A percentile compares a stretch with the other conserved stretches of the same genome.
Evolutionary conservation across 805 yeast species (phyloP).

Genomic region (Candida boleticola): DNA sequence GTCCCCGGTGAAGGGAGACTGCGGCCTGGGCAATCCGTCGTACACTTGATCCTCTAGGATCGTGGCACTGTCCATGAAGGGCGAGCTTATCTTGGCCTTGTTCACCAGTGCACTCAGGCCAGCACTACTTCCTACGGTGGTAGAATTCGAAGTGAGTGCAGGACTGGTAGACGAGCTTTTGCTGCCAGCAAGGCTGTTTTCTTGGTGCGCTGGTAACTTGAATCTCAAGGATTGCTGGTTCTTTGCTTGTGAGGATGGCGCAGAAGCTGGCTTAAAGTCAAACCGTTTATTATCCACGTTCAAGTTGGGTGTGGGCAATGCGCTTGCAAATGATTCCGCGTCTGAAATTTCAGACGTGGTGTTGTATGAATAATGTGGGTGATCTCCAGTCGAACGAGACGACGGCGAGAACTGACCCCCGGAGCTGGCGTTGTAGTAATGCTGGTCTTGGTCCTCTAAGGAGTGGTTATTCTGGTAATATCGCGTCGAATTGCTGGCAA

Average conservation of each 20-base stretch:
- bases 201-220: constrained; percentile 23
- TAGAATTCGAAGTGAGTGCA: background rate
- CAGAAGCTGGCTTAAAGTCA: constrained; percentile 5
- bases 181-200: too few species aligned
- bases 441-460: background rate
- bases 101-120: constrained; percentile 5
- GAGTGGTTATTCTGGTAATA: constrained; percentile 1
- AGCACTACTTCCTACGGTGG: constrained; percentile 7
- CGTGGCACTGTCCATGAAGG: constrained; percentile 25
- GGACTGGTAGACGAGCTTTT: too few species aligned
- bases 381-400: background rate
- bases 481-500: background rate
- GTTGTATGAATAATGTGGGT: background rate
- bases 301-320: constrained; percentile 26
- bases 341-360: constrained; percentile 8
- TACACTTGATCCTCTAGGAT: constrained; percentile 25
- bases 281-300: constrained; percentile 12
- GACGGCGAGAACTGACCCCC: background rate
- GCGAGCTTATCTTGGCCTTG: constrained; percentile 19
- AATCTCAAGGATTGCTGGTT: constrained; percentile 26
- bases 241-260: constrained; percentile 5
- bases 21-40: constrained; percentile 18
- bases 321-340: constrained; percentile 14
- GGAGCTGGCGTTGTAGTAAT: background rate
- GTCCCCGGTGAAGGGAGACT: constrained; percentile 27